A percentile compares a stretch with the other conserved stretches of the same genome.
These are phyloP conservation scores for Blastocystis sp. DNA, from an alignment of 352 stramenopile species.

Conservation along the genomic window DNA sequence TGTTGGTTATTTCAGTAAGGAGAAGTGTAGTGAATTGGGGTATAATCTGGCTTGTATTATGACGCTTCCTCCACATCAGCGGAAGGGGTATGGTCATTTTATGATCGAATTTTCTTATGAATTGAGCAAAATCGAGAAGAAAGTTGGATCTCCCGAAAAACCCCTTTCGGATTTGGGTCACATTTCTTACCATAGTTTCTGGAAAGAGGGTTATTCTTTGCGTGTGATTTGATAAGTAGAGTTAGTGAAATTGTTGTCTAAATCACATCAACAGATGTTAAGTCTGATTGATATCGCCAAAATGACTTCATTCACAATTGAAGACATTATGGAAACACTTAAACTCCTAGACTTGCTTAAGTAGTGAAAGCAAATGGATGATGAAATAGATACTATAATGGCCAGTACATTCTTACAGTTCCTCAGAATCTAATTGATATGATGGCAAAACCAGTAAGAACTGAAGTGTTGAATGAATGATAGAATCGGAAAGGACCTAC, in stretches of 20 bases:
- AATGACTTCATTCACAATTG: conserved; percentile 80
- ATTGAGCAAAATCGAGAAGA: conserved; percentile 83
- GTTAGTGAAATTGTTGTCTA: conserved; percentile 76
- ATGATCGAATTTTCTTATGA: conserved; percentile 86
- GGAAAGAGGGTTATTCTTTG: conserved; percentile 69
- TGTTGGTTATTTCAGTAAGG: conserved; percentile 86
- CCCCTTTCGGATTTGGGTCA: conserved; percentile 83
- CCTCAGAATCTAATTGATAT: conserved; percentile 74
- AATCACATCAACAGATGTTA: conserved; percentile 70
- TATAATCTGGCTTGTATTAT: conserved; percentile 89
- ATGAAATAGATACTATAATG: conserved; percentile 79
- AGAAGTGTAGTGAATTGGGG: conserved; percentile 79
- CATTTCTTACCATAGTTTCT: conserved; percentile 75
- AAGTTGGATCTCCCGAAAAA: conserved; percentile 84
- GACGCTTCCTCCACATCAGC: conserved; percentile 81
- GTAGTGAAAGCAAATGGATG: conserved; percentile 55
- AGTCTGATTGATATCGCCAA: conserved; percentile 69
- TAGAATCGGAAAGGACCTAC: conserved; percentile 53
- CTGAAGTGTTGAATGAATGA: background rate
- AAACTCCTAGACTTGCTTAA: conserved; percentile 71
- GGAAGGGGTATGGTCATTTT: conserved; percentile 84
- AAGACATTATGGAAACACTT: conserved; percentile 83
- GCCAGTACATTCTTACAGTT: conserved; percentile 79
- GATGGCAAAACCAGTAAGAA: conserved; percentile 4
- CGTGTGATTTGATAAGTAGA: conserved; percentile 72